Evolutionary conservation across 768 basidiomycete species (phyloP).

Genomic region (Dentipellis sp.): DNA sequence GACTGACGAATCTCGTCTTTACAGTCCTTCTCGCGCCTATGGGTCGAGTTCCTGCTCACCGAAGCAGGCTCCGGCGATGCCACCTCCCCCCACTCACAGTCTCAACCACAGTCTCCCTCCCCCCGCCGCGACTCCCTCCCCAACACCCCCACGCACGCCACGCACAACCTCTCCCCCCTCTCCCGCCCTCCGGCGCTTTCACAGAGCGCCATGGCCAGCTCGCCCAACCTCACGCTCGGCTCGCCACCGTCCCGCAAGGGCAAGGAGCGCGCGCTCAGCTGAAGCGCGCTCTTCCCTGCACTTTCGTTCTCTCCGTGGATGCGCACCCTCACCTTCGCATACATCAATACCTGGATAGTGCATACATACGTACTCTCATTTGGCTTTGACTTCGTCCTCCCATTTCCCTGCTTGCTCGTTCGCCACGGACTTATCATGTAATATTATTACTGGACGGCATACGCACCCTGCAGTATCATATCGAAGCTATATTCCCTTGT

Average conservation of each 20-base stretch:
- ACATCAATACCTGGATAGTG: neutral
- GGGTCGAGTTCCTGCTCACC: constrained; percentile 96
- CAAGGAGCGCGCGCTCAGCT: constrained; percentile 31
- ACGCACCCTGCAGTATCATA: no score
- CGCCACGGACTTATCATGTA: neutral
- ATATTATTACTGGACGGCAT: neutral
- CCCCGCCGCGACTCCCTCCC: constrained; percentile 13
- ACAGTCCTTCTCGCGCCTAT: constrained; percentile 93
- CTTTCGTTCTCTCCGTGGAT: neutral
- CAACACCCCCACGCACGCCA: neutral
- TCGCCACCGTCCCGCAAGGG: constrained; percentile 36
- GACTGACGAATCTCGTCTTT: neutral
- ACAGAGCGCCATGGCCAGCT: constrained; percentile 27
- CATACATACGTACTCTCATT: neutral
- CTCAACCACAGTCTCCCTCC: constrained; percentile 16
- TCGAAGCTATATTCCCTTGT: no score
- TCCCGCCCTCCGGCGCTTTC: constrained; percentile 32
- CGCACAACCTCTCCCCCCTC: constrained; percentile 14
- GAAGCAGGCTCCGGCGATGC: constrained; percentile 56
- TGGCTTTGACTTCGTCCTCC: neutral
- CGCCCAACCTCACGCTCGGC: constrained; percentile 27
- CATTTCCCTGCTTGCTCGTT: neutral
- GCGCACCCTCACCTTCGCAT: neutral
- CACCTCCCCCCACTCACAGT: constrained; percentile 8
- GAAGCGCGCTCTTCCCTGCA: neutral